Evolutionary conservation across 176 grass and related monocot species (phyloP).

Genomic region (Secale cereale): DNA sequence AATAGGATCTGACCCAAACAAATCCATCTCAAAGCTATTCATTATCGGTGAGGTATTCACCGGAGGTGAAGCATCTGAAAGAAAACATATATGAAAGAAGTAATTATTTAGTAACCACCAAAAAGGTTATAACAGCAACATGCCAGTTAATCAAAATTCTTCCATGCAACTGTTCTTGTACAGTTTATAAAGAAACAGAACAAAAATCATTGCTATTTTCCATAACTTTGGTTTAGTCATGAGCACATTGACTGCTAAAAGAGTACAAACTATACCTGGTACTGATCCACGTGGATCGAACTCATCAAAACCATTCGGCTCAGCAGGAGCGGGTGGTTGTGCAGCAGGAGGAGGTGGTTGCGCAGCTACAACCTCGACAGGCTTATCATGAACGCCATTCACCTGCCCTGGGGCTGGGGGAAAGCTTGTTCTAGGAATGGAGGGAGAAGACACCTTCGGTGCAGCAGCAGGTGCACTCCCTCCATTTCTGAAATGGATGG

Average conservation of each 20-base stretch:
- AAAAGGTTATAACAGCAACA: slow-evolving; percentile 18
- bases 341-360: slow-evolving; percentile 24
- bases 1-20: slow-evolving; percentile 87
- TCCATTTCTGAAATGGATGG: slow-evolving; percentile 60
- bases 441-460: slow-evolving; percentile 35
- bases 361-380: slow-evolving; percentile 35
- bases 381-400: slow-evolving; percentile 34
- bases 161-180: background rate
- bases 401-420: slow-evolving; percentile 11
- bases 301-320: slow-evolving; percentile 82
- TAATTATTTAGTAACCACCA: slow-evolving; percentile 13
- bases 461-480: slow-evolving; percentile 35
- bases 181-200: slow-evolving; percentile 11
- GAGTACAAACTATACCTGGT: slow-evolving; percentile 51
- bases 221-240: slow-evolving; percentile 16
- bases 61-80: slow-evolving; percentile 35
- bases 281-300: slow-evolving; percentile 89
- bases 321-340: slow-evolving; percentile 19
- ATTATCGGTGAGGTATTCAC: slow-evolving; percentile 32
- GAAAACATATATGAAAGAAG: slow-evolving; percentile 2
- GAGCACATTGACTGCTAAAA: background rate
- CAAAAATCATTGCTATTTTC: background rate
- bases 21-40: slow-evolving; percentile 82
- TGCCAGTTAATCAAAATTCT: background rate
- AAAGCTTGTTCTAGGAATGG: slow-evolving; percentile 24